phyloP scores from a whole-genome alignment of 1,284 basidiomycete species.

The Cutaneotrichosporon dermatis region DNA sequence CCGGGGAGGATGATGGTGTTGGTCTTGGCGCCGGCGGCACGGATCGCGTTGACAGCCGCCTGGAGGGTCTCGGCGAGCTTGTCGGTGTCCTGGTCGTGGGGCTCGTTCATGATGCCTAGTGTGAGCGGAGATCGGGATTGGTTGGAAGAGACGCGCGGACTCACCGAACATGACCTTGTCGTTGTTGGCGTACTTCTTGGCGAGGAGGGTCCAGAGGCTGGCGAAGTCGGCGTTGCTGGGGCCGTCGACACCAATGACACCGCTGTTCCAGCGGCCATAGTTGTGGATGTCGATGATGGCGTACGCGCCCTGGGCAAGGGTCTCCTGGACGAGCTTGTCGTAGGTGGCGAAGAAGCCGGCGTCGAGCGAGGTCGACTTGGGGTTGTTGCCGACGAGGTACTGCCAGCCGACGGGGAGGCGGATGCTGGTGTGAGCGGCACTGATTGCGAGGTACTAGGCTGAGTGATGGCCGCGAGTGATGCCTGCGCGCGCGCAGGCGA shows the following conservation, averaged over 20 bases:
- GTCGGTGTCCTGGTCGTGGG: slow-evolving; percentile 41
- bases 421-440: slow-evolving; percentile 25
- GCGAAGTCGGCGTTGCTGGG: slow-evolving; percentile 58
- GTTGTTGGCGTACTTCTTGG: slow-evolving; percentile 54
- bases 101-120: slow-evolving; percentile 45
- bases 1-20: slow-evolving; percentile 44
- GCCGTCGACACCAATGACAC: slow-evolving; percentile 56
- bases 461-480: too few species aligned
- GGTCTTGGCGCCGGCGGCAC: slow-evolving; percentile 41
- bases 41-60: slow-evolving; percentile 45
- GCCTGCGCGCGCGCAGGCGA: too few species aligned
- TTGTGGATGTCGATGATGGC: slow-evolving; percentile 56
- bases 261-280: slow-evolving; percentile 42
- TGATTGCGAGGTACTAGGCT: too few species aligned
- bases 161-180: slow-evolving; percentile 53
- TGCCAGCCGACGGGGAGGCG: slow-evolving; percentile 57
- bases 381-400: slow-evolving; percentile 54
- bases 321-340: slow-evolving; percentile 52
- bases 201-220: slow-evolving; percentile 57
- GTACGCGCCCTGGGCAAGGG: slow-evolving; percentile 52
- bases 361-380: slow-evolving; percentile 44
- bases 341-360: slow-evolving; percentile 53
- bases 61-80: slow-evolving; percentile 36
- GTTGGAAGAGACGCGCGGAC: too few species aligned
- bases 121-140: too few species aligned